These are phyloP conservation scores for Durusdinium trenchii DNA, from an alignment of 73 alveolate species.

Conservation along the genomic window DNA sequence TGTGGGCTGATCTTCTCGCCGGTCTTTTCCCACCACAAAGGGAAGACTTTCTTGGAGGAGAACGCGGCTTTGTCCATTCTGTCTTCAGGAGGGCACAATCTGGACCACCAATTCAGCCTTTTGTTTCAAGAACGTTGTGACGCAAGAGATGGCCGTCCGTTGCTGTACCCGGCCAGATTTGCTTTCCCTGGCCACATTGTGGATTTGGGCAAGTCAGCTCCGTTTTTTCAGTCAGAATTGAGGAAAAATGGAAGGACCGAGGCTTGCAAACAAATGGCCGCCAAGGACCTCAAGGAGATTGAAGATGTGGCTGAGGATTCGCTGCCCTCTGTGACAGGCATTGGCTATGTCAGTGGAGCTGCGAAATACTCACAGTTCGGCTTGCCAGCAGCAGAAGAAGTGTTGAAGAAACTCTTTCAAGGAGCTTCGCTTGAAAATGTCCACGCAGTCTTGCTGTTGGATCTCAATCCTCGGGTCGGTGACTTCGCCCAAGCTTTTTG, in stretches of 20 bases:
- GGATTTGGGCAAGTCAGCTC: neutral
- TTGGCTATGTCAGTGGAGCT: neutral
- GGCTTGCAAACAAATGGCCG: neutral
- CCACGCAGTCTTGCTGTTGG: neutral
- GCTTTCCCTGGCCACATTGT: constrained; percentile 38
- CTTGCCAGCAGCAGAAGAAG: neutral
- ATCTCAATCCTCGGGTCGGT: neutral
- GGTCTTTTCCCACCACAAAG: neutral
- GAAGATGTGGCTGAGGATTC: constrained; percentile 6
- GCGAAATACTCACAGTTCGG: neutral
- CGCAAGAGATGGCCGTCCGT: neutral
- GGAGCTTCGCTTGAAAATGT: neutral
- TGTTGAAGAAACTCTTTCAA: neutral
- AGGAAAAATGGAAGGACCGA: neutral
- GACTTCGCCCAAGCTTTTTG: neutral
- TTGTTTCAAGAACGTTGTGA: neutral
- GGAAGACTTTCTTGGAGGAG: constrained; percentile 15
- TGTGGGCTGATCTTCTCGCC: neutral
- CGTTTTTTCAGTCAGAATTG: neutral
- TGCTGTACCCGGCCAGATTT: neutral
- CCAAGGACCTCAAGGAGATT: neutral
- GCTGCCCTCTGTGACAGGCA: neutral
- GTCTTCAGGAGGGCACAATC: neutral
- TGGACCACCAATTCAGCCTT: neutral
- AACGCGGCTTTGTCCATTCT: neutral